Conservation (phyloP, 495 filamentous ascomycete genomes). For the Cercophora sp. region DNA sequence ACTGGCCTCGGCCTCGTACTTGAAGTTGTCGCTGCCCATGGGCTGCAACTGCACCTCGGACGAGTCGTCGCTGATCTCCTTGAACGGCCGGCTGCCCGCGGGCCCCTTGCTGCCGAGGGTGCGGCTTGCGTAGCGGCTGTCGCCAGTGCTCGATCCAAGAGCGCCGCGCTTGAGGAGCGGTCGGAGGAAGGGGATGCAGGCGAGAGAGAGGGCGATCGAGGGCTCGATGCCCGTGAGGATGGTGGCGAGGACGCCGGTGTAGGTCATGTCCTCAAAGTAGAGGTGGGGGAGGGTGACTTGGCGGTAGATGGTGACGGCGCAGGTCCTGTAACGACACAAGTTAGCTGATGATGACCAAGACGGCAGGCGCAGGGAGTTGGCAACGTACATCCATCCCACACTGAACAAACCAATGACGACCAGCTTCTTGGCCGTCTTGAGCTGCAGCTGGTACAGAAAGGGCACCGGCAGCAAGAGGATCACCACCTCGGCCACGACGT, state of each 20-base stretch:
- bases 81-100: slow-evolving; percentile 16
- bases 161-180: slow-evolving; percentile 17
- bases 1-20: slow-evolving; percentile 13
- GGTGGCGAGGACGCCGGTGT: slow-evolving; percentile 19
- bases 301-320: slow-evolving; percentile 25
- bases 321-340: slow-evolving; percentile 16
- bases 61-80: slow-evolving; percentile 27
- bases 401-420: slow-evolving; percentile 17
- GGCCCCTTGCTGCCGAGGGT: slow-evolving; percentile 9
- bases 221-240: slow-evolving; percentile 28
- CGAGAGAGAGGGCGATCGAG: slow-evolving; percentile 22
- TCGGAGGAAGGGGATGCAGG: slow-evolving; percentile 26
- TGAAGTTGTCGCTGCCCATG: slow-evolving; percentile 4
- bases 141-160: background rate
- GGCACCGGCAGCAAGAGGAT: slow-evolving; percentile 14
- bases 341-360: background rate
- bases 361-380: background rate
- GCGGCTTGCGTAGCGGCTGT: slow-evolving; percentile 8
- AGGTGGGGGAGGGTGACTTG: slow-evolving; percentile 20
- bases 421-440: slow-evolving; percentile 12
- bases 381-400: slow-evolving; percentile 15
- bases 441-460: slow-evolving; percentile 11
- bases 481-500: slow-evolving; percentile 10
- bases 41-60: slow-evolving; percentile 28
- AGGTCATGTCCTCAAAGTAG: slow-evolving; percentile 28